Base-by-base conservation (phyloP, 805 yeast species). In the Clavispora fructus region DNA sequence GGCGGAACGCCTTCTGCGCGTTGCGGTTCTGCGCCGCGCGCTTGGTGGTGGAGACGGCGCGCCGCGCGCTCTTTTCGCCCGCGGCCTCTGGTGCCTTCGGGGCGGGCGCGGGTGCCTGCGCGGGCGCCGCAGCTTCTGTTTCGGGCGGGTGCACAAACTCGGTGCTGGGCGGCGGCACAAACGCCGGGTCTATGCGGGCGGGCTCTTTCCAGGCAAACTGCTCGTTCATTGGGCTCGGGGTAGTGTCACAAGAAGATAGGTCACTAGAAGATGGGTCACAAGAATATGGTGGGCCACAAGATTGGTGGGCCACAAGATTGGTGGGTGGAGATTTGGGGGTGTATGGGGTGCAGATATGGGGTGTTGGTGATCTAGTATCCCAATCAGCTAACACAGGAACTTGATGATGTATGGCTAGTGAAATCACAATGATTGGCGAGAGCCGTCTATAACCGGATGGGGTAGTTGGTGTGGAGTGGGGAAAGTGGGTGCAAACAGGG, bases 1-100 rank as follows among this genome's bases (percentile, higher is more conserved):
- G 83, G 60, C 97, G 78, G 68, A 90, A 91, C 8, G 96, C 96
- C 55, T 87, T 80, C 68, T 91, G 97, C 5, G 97, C 97, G 50
- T 80, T 83, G 59, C 97, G 74, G 70, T 91, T 91, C 67, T 91
- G 97, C 8, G 85, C 90, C 1, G 97, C 97, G 52, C 97, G 80
- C 64, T 87, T 88, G 35, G 94, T 80, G 46, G 74, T 77, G 19
- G 82, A 75, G 38, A 84, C 67, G 2, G n/a, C 10, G 6, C 42
- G 39, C 5, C 41, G 35, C 2, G 31, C 16, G 26, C 29, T 16
- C 41, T 44, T 19, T 40, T 32, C 27, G 25, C 25, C 26, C 26
- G 14, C 13, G 3, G 35, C 12, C 13, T 32, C 35, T 8, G 35
- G 17, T 7, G 23, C 25, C 7, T 25, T 35, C 17, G 27, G 10